phyloP scores from a whole-genome alignment of 225 moss, liverwort and hornwort genomes.

The Polytrichum formosum region DNA sequence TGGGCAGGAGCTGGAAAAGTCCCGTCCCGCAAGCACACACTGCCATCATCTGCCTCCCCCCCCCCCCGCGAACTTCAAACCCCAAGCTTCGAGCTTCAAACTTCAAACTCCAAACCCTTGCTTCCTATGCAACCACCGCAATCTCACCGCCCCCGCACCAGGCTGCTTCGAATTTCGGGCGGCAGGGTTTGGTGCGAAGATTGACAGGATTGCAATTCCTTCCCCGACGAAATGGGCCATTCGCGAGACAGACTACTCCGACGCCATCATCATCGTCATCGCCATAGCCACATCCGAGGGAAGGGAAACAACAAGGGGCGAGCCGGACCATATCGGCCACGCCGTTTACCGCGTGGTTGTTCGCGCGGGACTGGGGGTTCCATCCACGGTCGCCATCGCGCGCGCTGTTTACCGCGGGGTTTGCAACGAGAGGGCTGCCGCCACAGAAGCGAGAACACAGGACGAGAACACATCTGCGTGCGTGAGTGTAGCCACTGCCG shows the following conservation, averaged over 20 bases:
- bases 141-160: too few species aligned
- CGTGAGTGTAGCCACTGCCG: neutral
- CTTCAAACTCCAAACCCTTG: neutral
- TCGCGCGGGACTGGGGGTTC: neutral
- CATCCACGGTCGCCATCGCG: neutral
- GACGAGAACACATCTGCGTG: neutral
- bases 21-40: conserved; percentile 63
- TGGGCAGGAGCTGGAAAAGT: conserved; percentile 53
- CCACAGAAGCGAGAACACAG: neutral
- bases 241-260: conserved; percentile 3
- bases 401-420: neutral
- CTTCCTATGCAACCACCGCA: neutral
- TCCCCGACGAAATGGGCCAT: neutral
- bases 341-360: neutral
- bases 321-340: neutral
- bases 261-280: neutral
- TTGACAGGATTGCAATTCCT: neutral
- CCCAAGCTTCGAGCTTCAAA: too few species aligned
- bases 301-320: neutral
- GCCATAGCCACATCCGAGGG: conserved; percentile 3
- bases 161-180: neutral
- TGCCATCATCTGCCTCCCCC: conserved; percentile 44
- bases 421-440: neutral
- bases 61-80: neutral
- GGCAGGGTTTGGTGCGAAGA: neutral